A percentile compares a stretch with the other conserved stretches of the same genome.
Evolutionary conservation across 1,284 basidiomycete genomes (phyloP).

Genomic region (Cryptococcus sp.): DNA sequence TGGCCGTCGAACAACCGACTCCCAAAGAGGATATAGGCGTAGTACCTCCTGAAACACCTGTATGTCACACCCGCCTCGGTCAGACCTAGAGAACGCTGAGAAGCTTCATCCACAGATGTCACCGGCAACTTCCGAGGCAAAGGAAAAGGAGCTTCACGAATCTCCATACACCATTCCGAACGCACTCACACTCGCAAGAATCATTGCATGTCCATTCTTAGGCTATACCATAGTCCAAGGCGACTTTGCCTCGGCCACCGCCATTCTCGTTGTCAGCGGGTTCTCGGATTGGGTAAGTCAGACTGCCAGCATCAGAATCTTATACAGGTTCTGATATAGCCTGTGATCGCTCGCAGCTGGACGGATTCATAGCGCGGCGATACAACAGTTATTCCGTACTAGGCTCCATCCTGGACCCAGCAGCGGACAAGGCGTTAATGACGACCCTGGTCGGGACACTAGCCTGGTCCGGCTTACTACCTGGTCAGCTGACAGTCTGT

Average conservation of each 20-base stretch:
- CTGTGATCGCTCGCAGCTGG: slow-evolving; percentile 60
- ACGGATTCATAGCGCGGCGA: slow-evolving; percentile 84
- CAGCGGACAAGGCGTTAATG: slow-evolving; percentile 95
- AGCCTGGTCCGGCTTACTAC: slow-evolving; percentile 77
- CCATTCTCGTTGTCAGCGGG: slow-evolving; percentile 82
- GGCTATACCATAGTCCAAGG: slow-evolving; percentile 89
- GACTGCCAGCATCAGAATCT: not conserved
- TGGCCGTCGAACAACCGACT: slow-evolving; percentile 5
- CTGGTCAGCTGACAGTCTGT: slow-evolving; percentile 59
- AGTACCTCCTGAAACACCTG: too few relatives aligned
- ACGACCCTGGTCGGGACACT: slow-evolving; percentile 89
- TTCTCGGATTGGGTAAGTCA: slow-evolving; percentile 79
- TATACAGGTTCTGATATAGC: not conserved
- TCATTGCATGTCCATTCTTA: slow-evolving; percentile 82
- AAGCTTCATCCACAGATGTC: not conserved
- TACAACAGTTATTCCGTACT: slow-evolving; percentile 85
- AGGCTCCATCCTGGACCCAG: slow-evolving; percentile 93
- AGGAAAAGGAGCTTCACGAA: slow-evolving; percentile 59
- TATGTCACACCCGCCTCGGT: too few relatives aligned
- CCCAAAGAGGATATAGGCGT: not conserved
- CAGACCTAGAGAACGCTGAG: too few relatives aligned
- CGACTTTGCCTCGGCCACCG: slow-evolving; percentile 75
- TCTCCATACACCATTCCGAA: slow-evolving; percentile 97
- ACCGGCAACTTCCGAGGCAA: not conserved
- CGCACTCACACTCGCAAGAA: slow-evolving; percentile 80